Percentiles rank a stretch among this genome's conserved stretches.
These are phyloP conservation scores for Oxalis stricta DNA, from an alignment of 441 rosid species.

Conservation along the genomic window DNA sequence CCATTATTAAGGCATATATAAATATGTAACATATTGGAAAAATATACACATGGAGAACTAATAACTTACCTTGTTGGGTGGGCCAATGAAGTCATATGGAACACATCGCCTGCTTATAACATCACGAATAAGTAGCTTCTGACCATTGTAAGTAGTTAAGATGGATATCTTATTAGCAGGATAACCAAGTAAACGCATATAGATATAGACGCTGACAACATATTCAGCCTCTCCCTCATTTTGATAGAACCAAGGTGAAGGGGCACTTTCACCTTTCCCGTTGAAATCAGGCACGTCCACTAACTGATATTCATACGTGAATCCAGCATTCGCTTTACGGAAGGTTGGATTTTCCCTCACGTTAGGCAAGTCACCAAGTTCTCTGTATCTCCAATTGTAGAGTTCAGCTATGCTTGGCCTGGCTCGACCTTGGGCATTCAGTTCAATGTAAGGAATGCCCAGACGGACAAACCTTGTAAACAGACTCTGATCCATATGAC, in stretches of 20 bases:
- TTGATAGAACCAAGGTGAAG: conserved; percentile 98
- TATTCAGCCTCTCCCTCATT: conserved; percentile 99
- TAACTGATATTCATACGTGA: conserved; percentile 86
- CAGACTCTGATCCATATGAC: conserved; percentile 99
- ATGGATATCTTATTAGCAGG: conserved; percentile 94
- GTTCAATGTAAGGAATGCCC: conserved; percentile 96
- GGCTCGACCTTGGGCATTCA: conserved; percentile 99
- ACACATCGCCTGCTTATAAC: conserved; percentile 84
- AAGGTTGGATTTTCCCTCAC: conserved; percentile 61
- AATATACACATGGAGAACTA: too few species aligned
- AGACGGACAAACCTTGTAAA: conserved; percentile 97
- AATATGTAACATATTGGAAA: not conserved
- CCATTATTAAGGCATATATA: not conserved
- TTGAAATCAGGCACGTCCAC: conserved; percentile 88
- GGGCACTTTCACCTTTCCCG: conserved; percentile 88
- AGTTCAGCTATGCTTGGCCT: conserved; percentile 91
- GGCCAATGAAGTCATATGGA: conserved; percentile 82
- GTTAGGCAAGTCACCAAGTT: conserved; percentile 83
- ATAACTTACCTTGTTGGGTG: conserved; percentile 73
- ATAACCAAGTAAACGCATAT: conserved; percentile 92
- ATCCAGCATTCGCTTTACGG: conserved; percentile 85
- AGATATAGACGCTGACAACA: conserved; percentile 90
- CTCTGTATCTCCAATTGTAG: conserved; percentile 96
- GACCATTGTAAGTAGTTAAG: conserved; percentile 96
- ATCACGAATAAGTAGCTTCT: conserved; percentile 98